Evolutionary conservation across 169 alveolate genomes (phyloP), one percentile per base, ranked within the genome.

Genomic region (Eimeria nieschulzi): DNA sequence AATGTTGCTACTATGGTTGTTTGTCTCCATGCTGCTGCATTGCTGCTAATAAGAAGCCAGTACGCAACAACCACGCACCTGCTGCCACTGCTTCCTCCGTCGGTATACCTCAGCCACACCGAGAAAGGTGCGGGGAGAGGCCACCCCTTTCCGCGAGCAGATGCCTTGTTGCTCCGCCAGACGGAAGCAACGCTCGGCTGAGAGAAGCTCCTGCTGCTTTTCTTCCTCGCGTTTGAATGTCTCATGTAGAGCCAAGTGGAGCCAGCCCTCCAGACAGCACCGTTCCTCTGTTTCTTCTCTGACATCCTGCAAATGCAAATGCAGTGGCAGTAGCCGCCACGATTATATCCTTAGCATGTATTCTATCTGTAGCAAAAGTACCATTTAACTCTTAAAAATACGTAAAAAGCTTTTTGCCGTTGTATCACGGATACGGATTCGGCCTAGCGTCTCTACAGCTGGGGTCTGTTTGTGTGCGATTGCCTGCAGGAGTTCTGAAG

Each of bases 201-300:
- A 61, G 15, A 54, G 33, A 33, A 73, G 83, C 83, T 26, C 83
- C 25, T 73, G 83, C 83, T 73, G 83, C 83, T 73, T 46, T 61
- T 21, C 56, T 53, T 21, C 55, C 51, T 71, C 55, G 12, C 25
- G 75, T 25, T 66, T 9, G 12, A 39, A n/a, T 6, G 63, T 12
- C 8, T 46, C 83, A 39, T 73, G 83, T n/a, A 73, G 63, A 26
- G 19, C 83, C 63, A 73, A n/a, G 25, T 73, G 55, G 23, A 73
- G 83, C 83, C 83, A 73, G 13, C 83, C 83, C 63, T 26, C 61
- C 9, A 39, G 17, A 21, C 83, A 73, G 26, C 55, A 46, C 33
- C 83, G 25, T 17, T 73, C 83, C 46, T 73, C 83, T 39, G 83
- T 73, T 26, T 73, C 83, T 12, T 46, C 53, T 25, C 2, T 12